Conservation (phyloP, 345 rosid species). For the Cardamine chenopodiifolia region DNA sequence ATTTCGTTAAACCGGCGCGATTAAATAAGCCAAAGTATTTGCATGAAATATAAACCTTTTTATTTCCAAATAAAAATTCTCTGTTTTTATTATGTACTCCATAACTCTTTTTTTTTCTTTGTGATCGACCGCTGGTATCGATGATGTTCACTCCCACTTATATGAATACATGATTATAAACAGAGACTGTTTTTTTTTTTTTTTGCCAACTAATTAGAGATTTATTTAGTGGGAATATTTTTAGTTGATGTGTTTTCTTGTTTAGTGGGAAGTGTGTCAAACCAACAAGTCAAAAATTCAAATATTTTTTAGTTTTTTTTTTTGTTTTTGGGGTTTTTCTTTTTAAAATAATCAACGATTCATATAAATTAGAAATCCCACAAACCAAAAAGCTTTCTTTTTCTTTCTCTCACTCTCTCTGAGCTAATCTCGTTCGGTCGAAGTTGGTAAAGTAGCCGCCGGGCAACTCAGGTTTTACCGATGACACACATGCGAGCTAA, state of each 20-base stretch:
- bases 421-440: slow-evolving; percentile 33
- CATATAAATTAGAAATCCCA: slow-evolving; percentile 30
- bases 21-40: too few species aligned
- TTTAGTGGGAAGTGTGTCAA: background rate
- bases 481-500: slow-evolving; percentile 38
- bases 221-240: background rate
- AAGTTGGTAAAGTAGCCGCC: slow-evolving; percentile 44
- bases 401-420: slow-evolving; percentile 10
- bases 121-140: background rate
- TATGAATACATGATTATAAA: background rate
- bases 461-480: slow-evolving; percentile 20
- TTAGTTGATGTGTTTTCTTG: background rate
- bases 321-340: background rate
- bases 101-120: too few species aligned
- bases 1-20: too few species aligned
- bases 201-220: background rate
- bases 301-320: slow-evolving; percentile 2
- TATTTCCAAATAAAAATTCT: background rate
- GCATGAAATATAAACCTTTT: too few species aligned
- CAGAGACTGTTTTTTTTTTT: background rate
- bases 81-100: background rate
- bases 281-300: background rate
- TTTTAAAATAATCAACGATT: slow-evolving; percentile 33
- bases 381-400: slow-evolving; percentile 20
- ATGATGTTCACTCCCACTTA: background rate